These are phyloP conservation scores for Yamadazyma phyllophila DNA, from an alignment of 805 yeast genomes.

Conservation along the genomic window DNA sequence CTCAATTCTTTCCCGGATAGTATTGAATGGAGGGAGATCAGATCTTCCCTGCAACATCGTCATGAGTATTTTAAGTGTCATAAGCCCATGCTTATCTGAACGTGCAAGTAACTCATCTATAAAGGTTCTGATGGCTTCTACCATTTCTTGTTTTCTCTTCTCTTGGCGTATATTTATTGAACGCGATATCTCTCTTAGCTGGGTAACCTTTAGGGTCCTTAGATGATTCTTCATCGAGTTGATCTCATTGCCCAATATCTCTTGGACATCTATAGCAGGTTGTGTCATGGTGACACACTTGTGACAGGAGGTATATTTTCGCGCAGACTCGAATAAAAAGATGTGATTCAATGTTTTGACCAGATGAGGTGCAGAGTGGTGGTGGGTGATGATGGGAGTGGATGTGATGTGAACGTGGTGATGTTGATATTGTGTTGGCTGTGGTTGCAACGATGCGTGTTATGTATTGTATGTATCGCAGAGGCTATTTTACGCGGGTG, in stretches of 20 bases:
- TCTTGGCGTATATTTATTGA: slow-evolving; percentile 17
- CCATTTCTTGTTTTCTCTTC: slow-evolving; percentile 2
- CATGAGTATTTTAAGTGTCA: slow-evolving; percentile 29
- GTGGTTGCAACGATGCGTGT: no score
- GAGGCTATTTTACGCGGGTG: background rate
- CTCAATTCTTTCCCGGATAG: background rate
- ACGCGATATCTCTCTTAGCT: slow-evolving; percentile 52
- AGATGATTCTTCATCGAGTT: background rate
- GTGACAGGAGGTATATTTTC: background rate
- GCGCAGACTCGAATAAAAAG: no score
- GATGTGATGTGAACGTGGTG: no score
- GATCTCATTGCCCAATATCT: background rate
- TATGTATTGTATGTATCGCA: no score
- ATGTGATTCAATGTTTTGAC: no score
- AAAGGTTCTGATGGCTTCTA: background rate
- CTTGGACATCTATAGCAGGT: slow-evolving; percentile 1
- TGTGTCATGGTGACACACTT: slow-evolving; percentile 1
- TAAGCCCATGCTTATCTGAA: slow-evolving; percentile 19
- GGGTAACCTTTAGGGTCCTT: slow-evolving; percentile 38
- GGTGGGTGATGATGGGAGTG: no score
- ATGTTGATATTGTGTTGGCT: no score
- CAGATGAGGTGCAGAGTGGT: no score
- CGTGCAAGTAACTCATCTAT: background rate
- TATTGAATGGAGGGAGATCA: slow-evolving; percentile 1
- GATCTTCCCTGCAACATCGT: slow-evolving; percentile 1